phyloP scores from a whole-genome alignment of 129 eudicot species.

The Chrysanthemum makinoi region DNA sequence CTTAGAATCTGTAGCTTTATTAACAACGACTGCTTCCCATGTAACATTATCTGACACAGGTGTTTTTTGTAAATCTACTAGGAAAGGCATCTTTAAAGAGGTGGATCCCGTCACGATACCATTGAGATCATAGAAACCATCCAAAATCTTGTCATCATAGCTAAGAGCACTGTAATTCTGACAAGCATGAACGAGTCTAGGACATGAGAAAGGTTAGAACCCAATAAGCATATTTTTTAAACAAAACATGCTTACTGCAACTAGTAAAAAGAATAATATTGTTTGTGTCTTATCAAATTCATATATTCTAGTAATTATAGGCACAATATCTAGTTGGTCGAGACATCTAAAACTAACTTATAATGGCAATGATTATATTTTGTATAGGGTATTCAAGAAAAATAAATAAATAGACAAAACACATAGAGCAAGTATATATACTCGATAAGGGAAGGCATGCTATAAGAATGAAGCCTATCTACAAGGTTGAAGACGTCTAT shows the following conservation, averaged over 20 bases:
- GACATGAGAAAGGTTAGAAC: slow-evolving; percentile 61
- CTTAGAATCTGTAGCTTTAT: slow-evolving; percentile 66
- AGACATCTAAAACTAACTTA: neutral
- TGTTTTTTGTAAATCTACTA: slow-evolving; percentile 68
- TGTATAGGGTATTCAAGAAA: neutral
- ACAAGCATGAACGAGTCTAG: slow-evolving; percentile 62
- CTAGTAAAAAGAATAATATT: neutral
- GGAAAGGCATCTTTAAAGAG: slow-evolving; percentile 83
- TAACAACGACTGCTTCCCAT: slow-evolving; percentile 93
- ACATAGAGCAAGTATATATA: neutral
- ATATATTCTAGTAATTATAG: neutral
- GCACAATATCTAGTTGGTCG: neutral
- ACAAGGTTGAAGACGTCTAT: neutral
- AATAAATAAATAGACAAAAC: neutral
- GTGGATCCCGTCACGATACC: slow-evolving; percentile 55
- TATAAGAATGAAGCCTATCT: neutral
- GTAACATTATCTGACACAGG: slow-evolving; percentile 56
- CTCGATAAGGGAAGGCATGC: neutral
- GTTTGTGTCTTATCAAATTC: neutral
- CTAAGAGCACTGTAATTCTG: slow-evolving; percentile 95
- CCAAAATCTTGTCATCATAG: slow-evolving; percentile 89
- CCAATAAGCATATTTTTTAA: slow-evolving; percentile 26
- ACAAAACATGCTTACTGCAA: slow-evolving; percentile 20
- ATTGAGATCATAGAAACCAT: slow-evolving; percentile 91
- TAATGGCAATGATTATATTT: neutral